phyloP scores from a whole-genome alignment of 2,329 filamentous ascomycete genomes.

The Madurella mycetomatis region DNA sequence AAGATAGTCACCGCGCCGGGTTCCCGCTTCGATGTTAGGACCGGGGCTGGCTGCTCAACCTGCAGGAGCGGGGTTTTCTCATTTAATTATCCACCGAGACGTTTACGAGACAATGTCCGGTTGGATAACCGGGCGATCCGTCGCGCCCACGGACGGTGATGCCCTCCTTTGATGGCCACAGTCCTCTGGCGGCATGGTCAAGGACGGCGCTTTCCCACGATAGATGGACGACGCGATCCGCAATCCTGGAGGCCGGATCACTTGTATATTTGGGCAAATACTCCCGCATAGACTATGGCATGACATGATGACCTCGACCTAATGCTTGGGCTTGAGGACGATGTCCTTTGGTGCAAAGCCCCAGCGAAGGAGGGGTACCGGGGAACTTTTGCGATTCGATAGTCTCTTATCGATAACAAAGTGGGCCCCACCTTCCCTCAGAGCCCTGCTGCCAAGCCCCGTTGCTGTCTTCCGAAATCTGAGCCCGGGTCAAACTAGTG shows the following conservation, averaged over 20 bases:
- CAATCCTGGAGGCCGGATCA: background rate
- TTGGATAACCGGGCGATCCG: background rate
- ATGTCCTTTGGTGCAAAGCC: background rate
- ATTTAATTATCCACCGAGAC: background rate
- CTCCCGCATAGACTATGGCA: background rate
- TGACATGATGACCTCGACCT: background rate
- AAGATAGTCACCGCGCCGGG: no score
- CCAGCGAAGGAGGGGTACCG: no score
- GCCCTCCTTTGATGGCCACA: background rate
- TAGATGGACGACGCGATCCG: background rate
- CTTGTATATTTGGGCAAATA: background rate
- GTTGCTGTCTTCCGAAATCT: no score
- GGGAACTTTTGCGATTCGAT: background rate
- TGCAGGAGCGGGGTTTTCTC: no score
- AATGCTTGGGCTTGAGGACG: background rate
- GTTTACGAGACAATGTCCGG: background rate
- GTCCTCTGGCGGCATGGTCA: background rate
- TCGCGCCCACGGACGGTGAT: background rate
- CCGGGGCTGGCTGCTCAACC: no score
- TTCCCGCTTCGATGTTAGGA: no score
- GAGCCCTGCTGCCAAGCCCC: conserved; percentile 9
- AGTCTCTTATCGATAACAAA: conserved; percentile 11
- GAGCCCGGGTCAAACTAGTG: background rate
- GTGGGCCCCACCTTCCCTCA: background rate
- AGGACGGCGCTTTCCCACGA: background rate